A percentile compares a stretch with the other conserved stretches of the same genome.
Conservation (phyloP, 202 grass and related monocot genomes). For the Digitaria exilis region DNA sequence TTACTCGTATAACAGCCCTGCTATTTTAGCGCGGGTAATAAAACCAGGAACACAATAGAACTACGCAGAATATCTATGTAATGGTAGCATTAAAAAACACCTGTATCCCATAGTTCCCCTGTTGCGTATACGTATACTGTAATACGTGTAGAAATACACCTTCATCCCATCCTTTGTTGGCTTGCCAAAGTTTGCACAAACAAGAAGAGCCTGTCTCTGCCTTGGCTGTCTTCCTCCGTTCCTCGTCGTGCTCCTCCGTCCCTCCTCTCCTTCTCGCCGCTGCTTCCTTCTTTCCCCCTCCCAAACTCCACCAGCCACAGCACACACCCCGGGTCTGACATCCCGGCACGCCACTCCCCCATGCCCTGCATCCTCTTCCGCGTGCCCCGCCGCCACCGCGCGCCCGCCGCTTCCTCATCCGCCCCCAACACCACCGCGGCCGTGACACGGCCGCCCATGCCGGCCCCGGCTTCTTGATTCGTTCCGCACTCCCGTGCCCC, state of each 20-base stretch:
- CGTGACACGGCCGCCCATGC: slow-evolving; percentile 23
- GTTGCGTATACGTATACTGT: background rate
- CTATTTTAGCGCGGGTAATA: background rate
- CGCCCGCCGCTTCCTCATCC: background rate
- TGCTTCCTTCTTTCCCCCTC: background rate
- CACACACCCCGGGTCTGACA: background rate
- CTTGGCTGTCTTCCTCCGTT: background rate
- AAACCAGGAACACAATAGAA: background rate
- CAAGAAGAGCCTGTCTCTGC: background rate
- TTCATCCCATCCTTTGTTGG: background rate
- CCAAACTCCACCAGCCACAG: background rate
- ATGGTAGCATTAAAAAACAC: background rate
- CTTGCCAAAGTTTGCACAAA: background rate
- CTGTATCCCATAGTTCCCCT: background rate
- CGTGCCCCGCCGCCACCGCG: background rate
- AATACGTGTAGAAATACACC: background rate
- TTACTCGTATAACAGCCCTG: background rate
- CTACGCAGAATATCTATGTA: background rate
- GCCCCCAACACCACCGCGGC: background rate
- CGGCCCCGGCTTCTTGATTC: slow-evolving; percentile 42
- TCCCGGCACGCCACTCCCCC: background rate
- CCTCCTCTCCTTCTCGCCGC: background rate
- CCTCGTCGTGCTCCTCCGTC: slow-evolving; percentile 1
- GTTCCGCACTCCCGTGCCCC: background rate
- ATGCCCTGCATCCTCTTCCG: slow-evolving; percentile 15